Percentiles rank a stretch among this genome's conserved stretches.
Evolutionary conservation across 495 filamentous ascomycete genomes (phyloP).

Genomic region (Massariosphaeria phaeospora): DNA sequence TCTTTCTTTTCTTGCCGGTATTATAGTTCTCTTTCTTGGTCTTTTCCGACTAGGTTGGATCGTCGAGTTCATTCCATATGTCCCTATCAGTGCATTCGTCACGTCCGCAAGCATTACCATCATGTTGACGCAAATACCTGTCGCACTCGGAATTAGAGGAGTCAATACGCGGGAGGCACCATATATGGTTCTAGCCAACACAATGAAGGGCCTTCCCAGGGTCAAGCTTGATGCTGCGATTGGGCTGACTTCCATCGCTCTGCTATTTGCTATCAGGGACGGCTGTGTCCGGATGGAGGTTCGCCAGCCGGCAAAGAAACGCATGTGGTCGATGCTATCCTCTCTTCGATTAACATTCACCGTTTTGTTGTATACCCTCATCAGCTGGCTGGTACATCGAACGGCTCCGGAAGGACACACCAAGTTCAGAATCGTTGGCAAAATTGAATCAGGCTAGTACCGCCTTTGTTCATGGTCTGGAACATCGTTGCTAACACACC

Average conservation of each 20-base stretch:
- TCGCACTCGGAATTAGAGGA: conserved; percentile 11
- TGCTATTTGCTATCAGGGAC: conserved; percentile 3
- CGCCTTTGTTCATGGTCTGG: background rate
- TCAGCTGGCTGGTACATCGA: conserved; percentile 16
- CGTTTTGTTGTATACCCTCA: conserved; percentile 12
- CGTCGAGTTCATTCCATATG: conserved; percentile 18
- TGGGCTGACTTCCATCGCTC: conserved; percentile 10
- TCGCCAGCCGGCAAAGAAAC: conserved; percentile 2
- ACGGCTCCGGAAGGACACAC: background rate
- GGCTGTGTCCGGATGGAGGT: conserved; percentile 5
- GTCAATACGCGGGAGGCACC: conserved; percentile 10
- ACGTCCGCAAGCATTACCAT: conserved; percentile 18
- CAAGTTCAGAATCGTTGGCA: conserved; percentile 9
- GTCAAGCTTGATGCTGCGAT: conserved; percentile 5
- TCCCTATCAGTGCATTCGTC: conserved; percentile 15
- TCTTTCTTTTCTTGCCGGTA: conserved; percentile 9
- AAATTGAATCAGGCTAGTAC: conserved; percentile 5
- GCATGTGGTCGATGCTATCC: conserved; percentile 5
- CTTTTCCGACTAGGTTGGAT: conserved; percentile 18
- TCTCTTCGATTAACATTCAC: conserved; percentile 12
- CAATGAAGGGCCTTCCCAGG: background rate
- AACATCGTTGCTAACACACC: background rate
- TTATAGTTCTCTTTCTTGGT: conserved; percentile 13
- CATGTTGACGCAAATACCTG: conserved; percentile 10
- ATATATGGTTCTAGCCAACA: conserved; percentile 6